These are phyloP conservation scores for Papiliotrema terrestris DNA, from an alignment of 1,284 basidiomycete genomes.

Conservation along the genomic window DNA sequence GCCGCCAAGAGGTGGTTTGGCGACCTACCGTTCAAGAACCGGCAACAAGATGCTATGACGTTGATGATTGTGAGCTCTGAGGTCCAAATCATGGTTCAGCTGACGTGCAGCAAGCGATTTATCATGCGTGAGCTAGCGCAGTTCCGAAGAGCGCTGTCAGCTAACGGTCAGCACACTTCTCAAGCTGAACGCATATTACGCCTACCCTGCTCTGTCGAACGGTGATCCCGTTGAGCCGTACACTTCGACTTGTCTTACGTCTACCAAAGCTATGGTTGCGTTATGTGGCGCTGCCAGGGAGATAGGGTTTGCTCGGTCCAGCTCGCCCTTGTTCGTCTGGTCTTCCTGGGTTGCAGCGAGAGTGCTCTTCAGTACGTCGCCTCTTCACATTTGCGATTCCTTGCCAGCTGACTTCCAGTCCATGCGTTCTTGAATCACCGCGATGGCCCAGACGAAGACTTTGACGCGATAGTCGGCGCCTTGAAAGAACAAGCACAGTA, in stretches of 20 bases:
- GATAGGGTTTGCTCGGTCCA: conserved; percentile 22
- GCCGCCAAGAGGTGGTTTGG: conserved; percentile 41
- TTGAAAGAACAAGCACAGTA: conserved; percentile 38
- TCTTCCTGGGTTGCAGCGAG: conserved; percentile 47
- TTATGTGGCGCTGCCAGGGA: conserved; percentile 23
- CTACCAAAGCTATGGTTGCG: conserved; percentile 30
- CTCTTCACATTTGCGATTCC: background rate
- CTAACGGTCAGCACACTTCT: conserved; percentile 35
- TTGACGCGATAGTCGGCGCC: conserved; percentile 35
- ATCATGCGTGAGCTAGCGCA: conserved; percentile 36
- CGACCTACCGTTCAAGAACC: conserved; percentile 15
- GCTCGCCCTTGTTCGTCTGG: conserved; percentile 47
- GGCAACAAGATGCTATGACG: conserved; percentile 22
- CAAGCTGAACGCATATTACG: conserved; percentile 48
- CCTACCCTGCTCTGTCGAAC: conserved; percentile 44
- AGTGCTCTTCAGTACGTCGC: conserved; percentile 40
- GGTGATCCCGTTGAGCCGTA: conserved; percentile 43
- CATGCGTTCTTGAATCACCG: conserved; percentile 38
- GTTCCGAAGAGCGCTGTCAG: background rate
- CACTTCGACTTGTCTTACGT: conserved; percentile 32
- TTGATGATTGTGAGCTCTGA: conserved; percentile 42
- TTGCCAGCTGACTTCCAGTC: conserved; percentile 26
- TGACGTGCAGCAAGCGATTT: conserved; percentile 37
- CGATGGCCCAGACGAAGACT: conserved; percentile 34
- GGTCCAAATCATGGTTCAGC: background rate